Evolutionary conservation across 176 grass and related monocot species (phyloP).

Genomic region (Paspalum notatum): DNA sequence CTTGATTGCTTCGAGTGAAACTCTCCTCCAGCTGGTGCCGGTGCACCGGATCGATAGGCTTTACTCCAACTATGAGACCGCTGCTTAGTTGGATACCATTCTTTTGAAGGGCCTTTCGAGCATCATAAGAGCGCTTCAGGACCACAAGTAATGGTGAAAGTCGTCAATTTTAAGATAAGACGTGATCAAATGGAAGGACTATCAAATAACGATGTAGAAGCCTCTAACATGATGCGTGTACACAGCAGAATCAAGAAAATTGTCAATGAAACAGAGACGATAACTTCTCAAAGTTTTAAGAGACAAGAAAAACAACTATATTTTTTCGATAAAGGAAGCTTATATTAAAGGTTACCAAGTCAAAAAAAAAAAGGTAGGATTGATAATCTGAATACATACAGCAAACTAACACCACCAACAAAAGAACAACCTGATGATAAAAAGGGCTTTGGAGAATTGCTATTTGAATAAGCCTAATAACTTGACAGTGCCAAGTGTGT

Average conservation of each 20-base stretch:
- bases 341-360: too few relatives aligned
- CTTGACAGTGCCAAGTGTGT: not conserved
- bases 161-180: conserved; percentile 39
- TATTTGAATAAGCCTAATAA: not conserved
- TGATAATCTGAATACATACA: not conserved
- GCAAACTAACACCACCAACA: not conserved
- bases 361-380: not conserved
- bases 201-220: not conserved
- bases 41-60: conserved; percentile 73
- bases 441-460: not conserved
- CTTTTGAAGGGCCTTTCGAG: conserved; percentile 83
- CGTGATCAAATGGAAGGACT: too few relatives aligned
- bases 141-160: conserved; percentile 7
- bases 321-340: too few relatives aligned
- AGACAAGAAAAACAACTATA: not conserved
- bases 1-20: conserved; percentile 49
- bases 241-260: not conserved
- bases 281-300: not conserved
- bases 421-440: not conserved
- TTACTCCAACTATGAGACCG: conserved; percentile 84
- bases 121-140: conserved; percentile 68
- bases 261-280: not conserved
- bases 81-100: conserved; percentile 74
- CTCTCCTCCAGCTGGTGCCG: conserved; percentile 63
- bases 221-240: not conserved